Evolutionary conservation across 305 asterid species (phyloP).

Genomic region (Caryopteris hybrid): DNA sequence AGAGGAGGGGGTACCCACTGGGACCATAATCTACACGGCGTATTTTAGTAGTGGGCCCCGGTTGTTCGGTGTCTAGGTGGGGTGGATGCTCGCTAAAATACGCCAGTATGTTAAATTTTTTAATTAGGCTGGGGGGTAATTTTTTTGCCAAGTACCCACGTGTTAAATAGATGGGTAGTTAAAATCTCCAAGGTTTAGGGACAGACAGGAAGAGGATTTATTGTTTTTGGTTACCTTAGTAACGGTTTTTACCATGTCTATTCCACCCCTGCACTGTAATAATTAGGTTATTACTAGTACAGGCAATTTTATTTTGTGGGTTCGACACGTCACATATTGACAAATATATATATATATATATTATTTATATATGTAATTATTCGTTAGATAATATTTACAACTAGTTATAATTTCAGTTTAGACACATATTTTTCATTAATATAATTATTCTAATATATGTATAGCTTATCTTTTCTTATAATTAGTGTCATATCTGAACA

Average conservation of each 20-base stretch:
- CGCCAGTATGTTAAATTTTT: slow-evolving; percentile 22
- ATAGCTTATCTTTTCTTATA: too few relatives aligned
- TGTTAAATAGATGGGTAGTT: slow-evolving; percentile 6
- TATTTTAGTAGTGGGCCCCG: slow-evolving; percentile 39
- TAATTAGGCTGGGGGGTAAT: not conserved
- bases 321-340: too few relatives aligned
- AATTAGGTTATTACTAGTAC: slow-evolving; percentile 13
- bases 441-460: too few relatives aligned
- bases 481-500: too few relatives aligned
- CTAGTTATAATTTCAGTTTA: too few relatives aligned
- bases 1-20: slow-evolving; percentile 19
- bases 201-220: slow-evolving; percentile 5
- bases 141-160: not conserved
- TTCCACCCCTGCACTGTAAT: too few relatives aligned
- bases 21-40: slow-evolving; percentile 29
- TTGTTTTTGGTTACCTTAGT: slow-evolving; percentile 6
- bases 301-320: not conserved
- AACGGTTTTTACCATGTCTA: slow-evolving; percentile 27
- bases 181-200: slow-evolving; percentile 25
- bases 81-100: slow-evolving; percentile 28
- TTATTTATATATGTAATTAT: too few relatives aligned
- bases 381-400: too few relatives aligned
- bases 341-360: too few relatives aligned
- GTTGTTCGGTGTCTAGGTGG: slow-evolving; percentile 11
- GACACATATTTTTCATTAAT: too few relatives aligned